These are phyloP conservation scores for Xanthoconium purpureum DNA, from an alignment of 768 basidiomycete species.

Conservation along the genomic window DNA sequence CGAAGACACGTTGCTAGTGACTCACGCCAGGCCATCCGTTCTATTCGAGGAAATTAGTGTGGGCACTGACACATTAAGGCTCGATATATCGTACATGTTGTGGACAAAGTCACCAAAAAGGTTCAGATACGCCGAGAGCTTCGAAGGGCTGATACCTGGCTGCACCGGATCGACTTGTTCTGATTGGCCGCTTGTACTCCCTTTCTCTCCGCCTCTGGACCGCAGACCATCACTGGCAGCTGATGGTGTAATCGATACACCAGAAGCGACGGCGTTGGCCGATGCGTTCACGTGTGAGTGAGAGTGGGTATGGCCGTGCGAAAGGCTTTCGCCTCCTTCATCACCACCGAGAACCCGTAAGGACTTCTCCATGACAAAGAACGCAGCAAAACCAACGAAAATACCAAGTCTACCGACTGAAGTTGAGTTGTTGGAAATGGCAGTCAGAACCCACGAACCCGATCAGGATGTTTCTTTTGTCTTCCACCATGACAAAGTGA, in stretches of 20 bases:
- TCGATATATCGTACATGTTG: conserved; percentile 61
- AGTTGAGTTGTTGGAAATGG: conserved; percentile 10
- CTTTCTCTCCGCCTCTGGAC: conserved; percentile 38
- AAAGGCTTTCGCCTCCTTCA: conserved; percentile 46
- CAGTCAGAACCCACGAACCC: conserved; percentile 50
- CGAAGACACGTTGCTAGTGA: conserved; percentile 19
- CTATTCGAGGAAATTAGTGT: conserved; percentile 36
- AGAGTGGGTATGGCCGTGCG: conserved; percentile 55
- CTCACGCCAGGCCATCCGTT: conserved; percentile 90
- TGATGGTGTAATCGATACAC: conserved; percentile 38
- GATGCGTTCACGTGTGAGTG: conserved; percentile 44
- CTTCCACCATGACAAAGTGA: conserved; percentile 81
- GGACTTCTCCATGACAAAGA: conserved; percentile 93
- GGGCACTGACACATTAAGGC: conserved; percentile 12
- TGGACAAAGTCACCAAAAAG: conserved; percentile 92
- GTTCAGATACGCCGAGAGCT: conserved; percentile 89
- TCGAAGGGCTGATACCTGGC: conserved; percentile 56
- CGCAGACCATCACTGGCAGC: conserved; percentile 44
- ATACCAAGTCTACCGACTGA: conserved; percentile 58
- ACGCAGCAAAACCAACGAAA: conserved; percentile 82
- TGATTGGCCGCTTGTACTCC: conserved; percentile 15
- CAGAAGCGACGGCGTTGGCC: conserved; percentile 42
- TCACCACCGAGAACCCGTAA: conserved; percentile 75
- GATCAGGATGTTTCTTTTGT: conserved; percentile 86
- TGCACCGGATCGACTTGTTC: conserved; percentile 25